A percentile compares a stretch with the other conserved stretches of the same genome.
phyloP scores from a whole-genome alignment of 164 flowering plant species.

The Macadamia tetraphylla region DNA sequence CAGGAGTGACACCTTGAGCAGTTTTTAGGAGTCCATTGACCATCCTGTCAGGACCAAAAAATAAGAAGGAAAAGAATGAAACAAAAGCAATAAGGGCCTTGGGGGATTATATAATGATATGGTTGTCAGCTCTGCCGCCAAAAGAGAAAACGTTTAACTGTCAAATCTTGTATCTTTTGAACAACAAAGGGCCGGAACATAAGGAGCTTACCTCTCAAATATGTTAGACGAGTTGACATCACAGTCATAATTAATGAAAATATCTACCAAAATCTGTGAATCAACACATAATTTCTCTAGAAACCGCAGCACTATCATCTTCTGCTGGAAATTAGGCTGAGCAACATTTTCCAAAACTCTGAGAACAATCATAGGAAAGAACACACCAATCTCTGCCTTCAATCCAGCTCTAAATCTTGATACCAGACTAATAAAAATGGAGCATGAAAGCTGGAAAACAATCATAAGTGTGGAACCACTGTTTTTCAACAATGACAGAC shows the following conservation, averaged over 20 bases:
- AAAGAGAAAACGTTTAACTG: neutral
- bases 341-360: constrained; percentile 95
- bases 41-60: constrained; percentile 52
- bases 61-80: constrained; percentile 1
- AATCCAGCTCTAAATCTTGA: constrained; percentile 96
- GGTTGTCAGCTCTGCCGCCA: neutral
- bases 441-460: constrained; percentile 97
- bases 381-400: constrained; percentile 99
- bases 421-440: constrained; percentile 92
- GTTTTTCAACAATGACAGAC: constrained; percentile 93
- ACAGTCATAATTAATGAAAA: constrained; percentile 91
- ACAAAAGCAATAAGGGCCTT: neutral
- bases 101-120: neutral
- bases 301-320: constrained; percentile 94
- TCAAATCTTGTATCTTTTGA: neutral
- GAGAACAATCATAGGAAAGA: constrained; percentile 98
- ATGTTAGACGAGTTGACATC: constrained; percentile 95
- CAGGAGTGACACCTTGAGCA: constrained; percentile 77
- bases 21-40: constrained; percentile 97
- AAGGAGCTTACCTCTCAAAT: constrained; percentile 76
- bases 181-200: neutral
- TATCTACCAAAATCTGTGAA: constrained; percentile 92
- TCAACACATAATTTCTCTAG: constrained; percentile 83
- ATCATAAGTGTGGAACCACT: constrained; percentile 95
- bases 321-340: constrained; percentile 97